A percentile compares a stretch with the other conserved stretches of the same genome.
These are phyloP conservation scores for Xylaria flabelliformis DNA, from an alignment of 495 filamentous ascomycete genomes.

Conservation along the genomic window DNA sequence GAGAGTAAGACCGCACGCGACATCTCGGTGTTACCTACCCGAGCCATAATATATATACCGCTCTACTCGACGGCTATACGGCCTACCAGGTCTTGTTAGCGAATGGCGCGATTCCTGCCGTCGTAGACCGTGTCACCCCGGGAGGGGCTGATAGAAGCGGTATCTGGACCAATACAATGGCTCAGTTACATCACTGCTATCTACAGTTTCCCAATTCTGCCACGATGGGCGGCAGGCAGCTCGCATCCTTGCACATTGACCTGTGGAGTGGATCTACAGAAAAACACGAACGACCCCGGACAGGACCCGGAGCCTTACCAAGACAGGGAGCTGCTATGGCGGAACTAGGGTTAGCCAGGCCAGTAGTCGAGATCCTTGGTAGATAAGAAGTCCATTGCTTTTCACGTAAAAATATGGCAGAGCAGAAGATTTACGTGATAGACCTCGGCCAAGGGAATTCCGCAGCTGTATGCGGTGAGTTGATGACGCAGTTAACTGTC, in stretches of 20 bases:
- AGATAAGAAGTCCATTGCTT: slow-evolving; percentile 6
- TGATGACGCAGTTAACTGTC: not conserved
- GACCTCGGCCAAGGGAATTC: not conserved
- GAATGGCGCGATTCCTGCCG: not conserved
- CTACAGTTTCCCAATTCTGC: slow-evolving; percentile 25
- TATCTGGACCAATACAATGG: slow-evolving; percentile 7
- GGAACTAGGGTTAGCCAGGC: not conserved
- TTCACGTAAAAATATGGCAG: not conserved
- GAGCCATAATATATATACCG: slow-evolving; percentile 18
- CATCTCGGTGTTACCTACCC: not conserved
- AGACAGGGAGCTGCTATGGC: slow-evolving; percentile 36
- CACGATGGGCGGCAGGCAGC: not conserved
- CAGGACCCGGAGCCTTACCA: slow-evolving; percentile 21
- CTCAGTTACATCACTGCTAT: slow-evolving; percentile 17
- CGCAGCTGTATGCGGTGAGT: not conserved
- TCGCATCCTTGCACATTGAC: not conserved
- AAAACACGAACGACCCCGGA: slow-evolving; percentile 10
- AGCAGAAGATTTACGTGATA: not conserved
- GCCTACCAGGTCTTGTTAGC: not conserved
- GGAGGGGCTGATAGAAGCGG: slow-evolving; percentile 1
- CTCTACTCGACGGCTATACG: not conserved
- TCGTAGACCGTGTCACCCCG: slow-evolving; percentile 10
- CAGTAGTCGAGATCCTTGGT: not conserved
- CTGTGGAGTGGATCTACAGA: slow-evolving; percentile 17
- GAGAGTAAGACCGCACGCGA: slow-evolving; percentile 14